Conservation (phyloP, 2,329 filamentous ascomycete species). For the Lithohypha guttulata region DNA sequence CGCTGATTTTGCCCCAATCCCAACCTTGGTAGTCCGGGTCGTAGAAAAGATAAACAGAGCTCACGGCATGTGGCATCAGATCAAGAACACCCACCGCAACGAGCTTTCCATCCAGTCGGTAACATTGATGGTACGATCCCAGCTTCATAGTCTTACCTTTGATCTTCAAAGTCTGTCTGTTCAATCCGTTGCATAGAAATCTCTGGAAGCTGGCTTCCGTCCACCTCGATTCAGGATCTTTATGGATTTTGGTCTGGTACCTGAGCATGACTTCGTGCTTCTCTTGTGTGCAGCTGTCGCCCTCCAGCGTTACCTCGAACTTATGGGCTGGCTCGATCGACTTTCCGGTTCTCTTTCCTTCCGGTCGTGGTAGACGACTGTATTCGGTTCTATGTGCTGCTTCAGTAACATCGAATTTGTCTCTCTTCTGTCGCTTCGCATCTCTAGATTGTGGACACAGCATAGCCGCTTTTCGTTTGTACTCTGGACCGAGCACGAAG, state of each 20-base stretch:
- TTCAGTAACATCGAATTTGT: conserved; percentile 33
- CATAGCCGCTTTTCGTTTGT: conserved; percentile 35
- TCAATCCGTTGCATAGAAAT: conserved; percentile 38
- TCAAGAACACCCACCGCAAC: conserved; percentile 41
- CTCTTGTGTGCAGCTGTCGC: conserved; percentile 36
- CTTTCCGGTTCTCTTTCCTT: conserved; percentile 34
- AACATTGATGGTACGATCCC: conserved; percentile 42
- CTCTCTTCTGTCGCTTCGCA: conserved; percentile 26
- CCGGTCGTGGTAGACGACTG: conserved; percentile 31
- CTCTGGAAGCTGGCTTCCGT: conserved; percentile 35
- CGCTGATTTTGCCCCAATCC: conserved; percentile 54
- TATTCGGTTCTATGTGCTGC: conserved; percentile 38
- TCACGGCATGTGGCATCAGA: conserved; percentile 36
- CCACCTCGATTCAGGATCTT: conserved; percentile 35
- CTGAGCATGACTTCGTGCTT: conserved; percentile 39
- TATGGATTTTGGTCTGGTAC: conserved; percentile 38
- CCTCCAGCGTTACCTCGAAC: conserved; percentile 39
- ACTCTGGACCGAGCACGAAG: conserved; percentile 38
- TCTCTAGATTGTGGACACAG: conserved; percentile 36
- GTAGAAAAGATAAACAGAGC: conserved; percentile 46
- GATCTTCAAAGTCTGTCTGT: conserved; percentile 28
- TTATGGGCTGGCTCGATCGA: conserved; percentile 38
- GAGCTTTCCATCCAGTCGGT: conserved; percentile 38
- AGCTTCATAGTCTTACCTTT: conserved; percentile 33
- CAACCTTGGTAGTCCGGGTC: conserved; percentile 50